Evolutionary conservation across 108 stramenopile species (phyloP).

Genomic region (Conticribra guillardii): DNA sequence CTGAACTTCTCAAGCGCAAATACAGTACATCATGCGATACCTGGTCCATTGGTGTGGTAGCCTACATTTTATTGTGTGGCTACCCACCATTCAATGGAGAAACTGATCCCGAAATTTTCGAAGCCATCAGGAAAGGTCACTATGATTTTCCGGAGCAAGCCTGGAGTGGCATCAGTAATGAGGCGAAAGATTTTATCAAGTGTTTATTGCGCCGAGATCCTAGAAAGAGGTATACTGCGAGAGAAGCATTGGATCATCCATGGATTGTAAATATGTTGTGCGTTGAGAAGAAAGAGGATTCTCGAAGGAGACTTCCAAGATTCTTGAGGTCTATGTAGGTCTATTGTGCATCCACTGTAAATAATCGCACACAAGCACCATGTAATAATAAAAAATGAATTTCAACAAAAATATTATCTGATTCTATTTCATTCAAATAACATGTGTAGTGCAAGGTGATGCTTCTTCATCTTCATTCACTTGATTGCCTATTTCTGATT

Average conservation of each 20-base stretch:
- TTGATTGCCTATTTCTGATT: too few species aligned
- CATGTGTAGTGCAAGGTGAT: too few species aligned
- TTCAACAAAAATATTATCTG: too few species aligned
- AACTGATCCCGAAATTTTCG: constrained; percentile 58
- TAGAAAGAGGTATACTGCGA: constrained; percentile 27
- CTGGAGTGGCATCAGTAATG: constrained; percentile 39
- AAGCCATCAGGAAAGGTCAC: constrained; percentile 27
- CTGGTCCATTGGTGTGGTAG: constrained; percentile 82
- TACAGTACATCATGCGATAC: constrained; percentile 63
- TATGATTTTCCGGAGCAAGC: constrained; percentile 19
- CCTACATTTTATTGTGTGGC: too few species aligned
- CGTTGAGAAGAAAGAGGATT: too few species aligned
- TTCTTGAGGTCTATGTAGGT: too few species aligned
- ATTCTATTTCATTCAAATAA: too few species aligned
- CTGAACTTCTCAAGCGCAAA: constrained; percentile 41
- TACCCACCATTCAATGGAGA: constrained; percentile 82
- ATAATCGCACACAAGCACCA: too few species aligned
- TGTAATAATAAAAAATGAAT: too few species aligned
- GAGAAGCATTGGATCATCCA: constrained; percentile 22
- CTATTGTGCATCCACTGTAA: too few species aligned
- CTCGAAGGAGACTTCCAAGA: too few species aligned
- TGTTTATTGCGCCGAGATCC: constrained; percentile 41
- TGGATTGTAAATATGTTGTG: constrained; percentile 31
- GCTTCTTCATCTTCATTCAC: too few species aligned
- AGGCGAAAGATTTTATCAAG: constrained; percentile 51